Percentiles rank a stretch among this genome's conserved stretches.
These are phyloP conservation scores for Cercophora sp. DNA, from an alignment of 495 filamentous ascomycete species.

Conservation along the genomic window DNA sequence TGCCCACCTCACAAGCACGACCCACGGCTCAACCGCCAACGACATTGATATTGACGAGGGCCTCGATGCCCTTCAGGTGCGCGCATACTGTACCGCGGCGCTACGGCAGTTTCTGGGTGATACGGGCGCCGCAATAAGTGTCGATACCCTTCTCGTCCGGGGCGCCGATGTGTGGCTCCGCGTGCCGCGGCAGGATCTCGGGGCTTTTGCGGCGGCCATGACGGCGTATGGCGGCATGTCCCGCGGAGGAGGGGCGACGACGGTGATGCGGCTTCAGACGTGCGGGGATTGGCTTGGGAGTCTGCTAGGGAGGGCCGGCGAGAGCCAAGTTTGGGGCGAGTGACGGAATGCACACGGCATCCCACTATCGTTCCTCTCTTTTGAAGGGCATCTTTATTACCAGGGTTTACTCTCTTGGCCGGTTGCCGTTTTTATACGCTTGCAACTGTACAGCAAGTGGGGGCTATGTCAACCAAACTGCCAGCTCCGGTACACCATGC, in stretches of 20 bases:
- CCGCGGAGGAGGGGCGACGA: constrained; percentile 28
- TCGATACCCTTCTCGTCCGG: constrained; percentile 73
- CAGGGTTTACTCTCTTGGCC: too few relatives aligned
- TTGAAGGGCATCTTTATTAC: too few relatives aligned
- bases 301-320: constrained; percentile 36
- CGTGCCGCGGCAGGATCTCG: constrained; percentile 64
- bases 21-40: constrained; percentile 8
- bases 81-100: constrained; percentile 67
- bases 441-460: too few relatives aligned
- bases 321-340: constrained; percentile 34
- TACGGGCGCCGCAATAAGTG: constrained; percentile 67
- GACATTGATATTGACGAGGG: constrained; percentile 53
- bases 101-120: constrained; percentile 77
- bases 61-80: constrained; percentile 71
- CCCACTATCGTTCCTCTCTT: too few relatives aligned
- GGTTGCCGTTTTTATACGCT: too few relatives aligned
- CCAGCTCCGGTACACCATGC: too few relatives aligned
- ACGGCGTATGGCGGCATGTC: constrained; percentile 64
- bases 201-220: constrained; percentile 54
- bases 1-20: constrained; percentile 35
- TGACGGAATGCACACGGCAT: too few relatives aligned
- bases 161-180: constrained; percentile 65
- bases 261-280: constrained; percentile 33
- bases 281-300: constrained; percentile 46
- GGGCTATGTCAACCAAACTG: too few relatives aligned